phyloP scores from a whole-genome alignment of 345 rosid genomes.

The Pistacia atlantica region DNA sequence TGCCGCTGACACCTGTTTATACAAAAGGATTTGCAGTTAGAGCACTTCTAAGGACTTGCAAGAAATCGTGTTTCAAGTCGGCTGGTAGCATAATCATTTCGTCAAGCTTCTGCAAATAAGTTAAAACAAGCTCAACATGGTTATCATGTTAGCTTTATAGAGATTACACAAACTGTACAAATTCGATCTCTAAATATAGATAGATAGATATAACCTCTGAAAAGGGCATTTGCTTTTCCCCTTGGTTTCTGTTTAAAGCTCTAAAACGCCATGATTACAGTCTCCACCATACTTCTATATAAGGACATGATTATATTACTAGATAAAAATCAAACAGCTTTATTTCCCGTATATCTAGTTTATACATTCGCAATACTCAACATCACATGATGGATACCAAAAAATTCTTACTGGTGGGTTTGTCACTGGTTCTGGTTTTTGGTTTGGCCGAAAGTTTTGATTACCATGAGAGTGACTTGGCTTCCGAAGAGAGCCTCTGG shows the following conservation, averaged over 20 bases:
- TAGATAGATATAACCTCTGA: not conserved
- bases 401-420: conserved; percentile 21
- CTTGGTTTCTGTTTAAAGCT: conserved; percentile 26
- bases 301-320: not conserved
- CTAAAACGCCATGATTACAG: not conserved
- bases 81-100: not conserved
- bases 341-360: not conserved
- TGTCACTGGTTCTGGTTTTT: conserved; percentile 29
- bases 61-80: not conserved
- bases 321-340: conserved; percentile 1
- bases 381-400: not conserved
- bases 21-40: not conserved
- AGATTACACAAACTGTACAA: conserved; percentile 4
- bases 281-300: not conserved
- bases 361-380: not conserved
- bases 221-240: conserved; percentile 11
- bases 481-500: conserved; percentile 41
- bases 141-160: conserved; percentile 15
- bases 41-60: conserved; percentile 16
- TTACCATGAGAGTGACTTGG: conserved; percentile 40
- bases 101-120: conserved; percentile 19
- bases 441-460: conserved; percentile 32
- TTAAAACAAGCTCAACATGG: conserved; percentile 21
- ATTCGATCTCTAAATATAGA: not conserved
- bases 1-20: not conserved